phyloP scores from a whole-genome alignment of 2,329 filamentous ascomycete species.

The Thielaviopsis ethacetica region DNA sequence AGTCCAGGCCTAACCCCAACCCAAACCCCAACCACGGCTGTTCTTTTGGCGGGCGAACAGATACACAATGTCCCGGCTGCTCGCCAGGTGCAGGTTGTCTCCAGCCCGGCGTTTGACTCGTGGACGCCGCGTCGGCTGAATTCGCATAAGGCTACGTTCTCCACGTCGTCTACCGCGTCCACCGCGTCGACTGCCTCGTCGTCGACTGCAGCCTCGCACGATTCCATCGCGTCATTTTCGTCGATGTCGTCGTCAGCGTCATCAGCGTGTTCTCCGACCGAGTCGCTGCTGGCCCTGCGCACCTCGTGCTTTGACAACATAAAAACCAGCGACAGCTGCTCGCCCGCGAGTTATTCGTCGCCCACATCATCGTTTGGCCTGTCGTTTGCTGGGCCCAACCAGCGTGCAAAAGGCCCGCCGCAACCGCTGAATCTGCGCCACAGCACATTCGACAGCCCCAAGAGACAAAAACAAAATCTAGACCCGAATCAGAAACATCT shows the following conservation, averaged over 20 bases:
- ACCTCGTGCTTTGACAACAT: not conserved
- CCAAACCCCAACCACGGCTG: not conserved
- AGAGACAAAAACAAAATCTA: not conserved
- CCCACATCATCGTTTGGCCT: constrained; percentile 5
- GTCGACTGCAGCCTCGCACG: not conserved
- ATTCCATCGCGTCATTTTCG: not conserved
- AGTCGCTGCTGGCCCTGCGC: not conserved
- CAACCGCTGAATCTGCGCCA: constrained; percentile 1
- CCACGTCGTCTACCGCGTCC: not conserved
- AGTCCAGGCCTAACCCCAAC: not conserved
- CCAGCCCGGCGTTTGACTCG: not conserved
- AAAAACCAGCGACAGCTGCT: not conserved
- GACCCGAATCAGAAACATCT: not conserved
- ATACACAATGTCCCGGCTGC: not conserved
- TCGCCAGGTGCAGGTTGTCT: not conserved
- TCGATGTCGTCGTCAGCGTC: not conserved
- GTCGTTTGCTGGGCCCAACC: not conserved
- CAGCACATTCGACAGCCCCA: not conserved
- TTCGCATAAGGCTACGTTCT: not conserved
- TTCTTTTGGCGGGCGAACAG: not conserved
- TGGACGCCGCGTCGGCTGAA: not conserved
- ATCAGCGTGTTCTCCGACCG: not conserved
- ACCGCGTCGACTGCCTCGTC: not conserved
- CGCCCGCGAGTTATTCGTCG: not conserved
- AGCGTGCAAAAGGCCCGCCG: constrained; percentile 6